Percentiles rank a stretch among this genome's conserved stretches.
These are phyloP conservation scores for Vitellaria paradoxa DNA, from an alignment of 179 eudicot species.

Conservation along the genomic window DNA sequence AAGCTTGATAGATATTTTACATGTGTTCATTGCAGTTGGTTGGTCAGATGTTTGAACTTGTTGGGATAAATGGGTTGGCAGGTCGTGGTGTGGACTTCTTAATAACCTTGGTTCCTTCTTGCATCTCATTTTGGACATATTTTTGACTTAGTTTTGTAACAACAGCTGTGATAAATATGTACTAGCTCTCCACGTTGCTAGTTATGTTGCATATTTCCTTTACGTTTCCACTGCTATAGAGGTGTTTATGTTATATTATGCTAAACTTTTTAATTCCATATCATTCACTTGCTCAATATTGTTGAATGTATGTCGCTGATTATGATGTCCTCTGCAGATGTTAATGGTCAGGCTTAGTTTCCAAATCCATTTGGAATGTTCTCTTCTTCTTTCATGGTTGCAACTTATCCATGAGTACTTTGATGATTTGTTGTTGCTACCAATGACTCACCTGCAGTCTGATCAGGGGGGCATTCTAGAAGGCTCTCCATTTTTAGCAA, in stretches of 20 bases:
- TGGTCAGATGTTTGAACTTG: neutral
- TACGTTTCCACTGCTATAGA: neutral
- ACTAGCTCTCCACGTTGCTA: neutral
- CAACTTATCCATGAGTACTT: constrained; percentile 57
- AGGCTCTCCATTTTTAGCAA: constrained; percentile 67
- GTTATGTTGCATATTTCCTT: neutral
- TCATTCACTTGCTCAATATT: neutral
- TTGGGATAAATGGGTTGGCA: neutral
- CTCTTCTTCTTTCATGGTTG: constrained; percentile 49
- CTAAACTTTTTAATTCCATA: neutral
- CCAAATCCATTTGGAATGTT: constrained; percentile 31
- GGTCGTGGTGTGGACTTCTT: no score
- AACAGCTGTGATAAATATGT: neutral
- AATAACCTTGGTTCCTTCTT: neutral
- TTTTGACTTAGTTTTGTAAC: neutral
- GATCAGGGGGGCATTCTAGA: constrained; percentile 45
- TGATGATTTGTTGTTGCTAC: constrained; percentile 51
- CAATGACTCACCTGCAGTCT: constrained; percentile 32
- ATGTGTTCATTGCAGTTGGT: neutral
- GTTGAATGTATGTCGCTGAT: neutral
- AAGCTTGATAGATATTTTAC: neutral
- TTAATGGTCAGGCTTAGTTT: constrained; percentile 70
- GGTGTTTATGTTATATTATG: neutral
- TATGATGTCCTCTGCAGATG: constrained; percentile 45
- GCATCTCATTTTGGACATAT: neutral